Evolutionary conservation across 441 rosid species (phyloP), one percentile per base, ranked within the genome.

Genomic region (Syzygium syzygioides): DNA sequence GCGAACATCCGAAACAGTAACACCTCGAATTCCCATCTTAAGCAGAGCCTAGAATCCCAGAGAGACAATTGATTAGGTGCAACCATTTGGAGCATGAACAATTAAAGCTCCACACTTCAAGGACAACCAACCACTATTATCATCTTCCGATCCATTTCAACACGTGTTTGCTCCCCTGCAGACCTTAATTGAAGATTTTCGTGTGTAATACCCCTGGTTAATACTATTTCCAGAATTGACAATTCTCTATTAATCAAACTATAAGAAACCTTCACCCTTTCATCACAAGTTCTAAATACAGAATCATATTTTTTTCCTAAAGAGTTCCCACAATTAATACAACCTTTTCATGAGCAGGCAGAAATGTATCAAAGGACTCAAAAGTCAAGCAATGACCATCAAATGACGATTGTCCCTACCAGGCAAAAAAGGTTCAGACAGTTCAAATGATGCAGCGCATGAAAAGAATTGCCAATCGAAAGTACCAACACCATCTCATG

Each of bases 1-100:
- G 90, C 96, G 92, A 89, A 96, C 98, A 92, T 97, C 98, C 85
- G 97, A 97, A 85, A 96, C 95, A n/a, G 98, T 97, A 86, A 96
- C 97, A 86, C 99, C 98, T 88, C 98, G 93, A 55, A 96, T 96
- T 56, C 98, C 99, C 91, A 97, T 95, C 88, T 95, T 93, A 90
- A 96, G 89, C 89, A 96, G 89, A 59, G 95, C 97, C 98, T 97
- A 91, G 19, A 92, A 86, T 86, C 76, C 54, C 45, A 88, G 90
- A 88, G 30, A 89, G 87, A 87, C 89, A 85, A 15, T 32, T 20
- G 60, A 66, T 56, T 83, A 85, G 68, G 89, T 28, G 86, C 87
- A 45, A 23, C 76, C 20, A 45, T 7, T 55, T 52, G 37, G 79
- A 66, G n/a, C 52, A 76, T 25, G 17, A 7, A 20, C 17, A 41